Evolutionary conservation across 345 rosid species (phyloP).

Genomic region (Rhizophora apiculata): DNA sequence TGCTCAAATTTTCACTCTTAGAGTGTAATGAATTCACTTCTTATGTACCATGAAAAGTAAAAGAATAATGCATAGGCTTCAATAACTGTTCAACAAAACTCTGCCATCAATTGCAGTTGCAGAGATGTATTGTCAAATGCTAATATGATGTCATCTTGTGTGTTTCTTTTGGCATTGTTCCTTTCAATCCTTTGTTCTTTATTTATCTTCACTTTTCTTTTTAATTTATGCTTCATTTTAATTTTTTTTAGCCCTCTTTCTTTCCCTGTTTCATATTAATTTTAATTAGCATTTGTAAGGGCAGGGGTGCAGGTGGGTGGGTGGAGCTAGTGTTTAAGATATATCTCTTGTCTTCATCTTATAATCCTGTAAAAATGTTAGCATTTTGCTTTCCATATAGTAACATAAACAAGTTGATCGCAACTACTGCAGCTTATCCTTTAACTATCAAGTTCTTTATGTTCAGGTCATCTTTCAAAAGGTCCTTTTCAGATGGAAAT

Average conservation of each 20-base stretch:
- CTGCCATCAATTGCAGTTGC: background rate
- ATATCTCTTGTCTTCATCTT: no score
- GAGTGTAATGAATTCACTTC: no score
- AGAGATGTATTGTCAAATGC: background rate
- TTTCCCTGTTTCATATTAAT: no score
- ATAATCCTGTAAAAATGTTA: no score
- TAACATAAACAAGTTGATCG: background rate
- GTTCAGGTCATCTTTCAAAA: constrained; percentile 66
- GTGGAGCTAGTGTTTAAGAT: no score
- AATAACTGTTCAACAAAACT: constrained; percentile 4
- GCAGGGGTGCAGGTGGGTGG: no score
- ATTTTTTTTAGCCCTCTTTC: no score
- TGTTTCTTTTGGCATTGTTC: background rate
- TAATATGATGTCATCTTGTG: constrained; percentile 6
- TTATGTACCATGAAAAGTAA: no score
- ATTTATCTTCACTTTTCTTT: no score
- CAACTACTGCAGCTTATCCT: constrained; percentile 5
- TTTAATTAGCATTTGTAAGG: no score
- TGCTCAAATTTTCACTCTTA: no score
- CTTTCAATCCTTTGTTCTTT: background rate
- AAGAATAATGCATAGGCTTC: background rate
- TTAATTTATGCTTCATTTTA: no score
- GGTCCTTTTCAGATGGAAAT: constrained; percentile 94
- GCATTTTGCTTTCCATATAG: background rate
- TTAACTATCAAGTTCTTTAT: constrained; percentile 16